A percentile compares a stretch with the other conserved stretches of the same genome.
phyloP scores from a whole-genome alignment of 2,329 filamentous ascomycete genomes.

The Cryphonectria nitschkei region DNA sequence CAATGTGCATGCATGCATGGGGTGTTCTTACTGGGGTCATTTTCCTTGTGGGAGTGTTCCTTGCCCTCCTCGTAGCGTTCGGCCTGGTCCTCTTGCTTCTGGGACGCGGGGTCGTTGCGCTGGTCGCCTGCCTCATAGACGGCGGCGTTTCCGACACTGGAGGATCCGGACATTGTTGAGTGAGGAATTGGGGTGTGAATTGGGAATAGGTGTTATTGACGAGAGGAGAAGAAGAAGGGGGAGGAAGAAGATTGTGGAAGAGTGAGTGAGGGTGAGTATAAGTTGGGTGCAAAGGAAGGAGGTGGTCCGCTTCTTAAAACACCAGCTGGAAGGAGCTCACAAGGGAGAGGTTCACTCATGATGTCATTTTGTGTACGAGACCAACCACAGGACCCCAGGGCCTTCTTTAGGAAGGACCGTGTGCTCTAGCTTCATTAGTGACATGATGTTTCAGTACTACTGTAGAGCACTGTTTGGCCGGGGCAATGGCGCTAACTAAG shows the following conservation, averaged over 20 bases:
- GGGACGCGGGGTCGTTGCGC: constrained; percentile 61
- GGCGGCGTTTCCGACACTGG: constrained; percentile 66
- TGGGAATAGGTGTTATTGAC: background rate
- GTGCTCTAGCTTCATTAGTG: background rate
- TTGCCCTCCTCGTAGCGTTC: constrained; percentile 74
- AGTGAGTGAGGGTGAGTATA: background rate
- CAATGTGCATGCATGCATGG: background rate
- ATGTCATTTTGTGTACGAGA: background rate
- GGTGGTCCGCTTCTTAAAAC: no score
- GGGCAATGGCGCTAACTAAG: no score
- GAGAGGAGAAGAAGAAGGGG: no score
- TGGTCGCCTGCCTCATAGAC: constrained; percentile 81
- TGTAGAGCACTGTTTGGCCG: no score
- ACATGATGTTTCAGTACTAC: background rate
- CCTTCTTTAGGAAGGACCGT: no score
- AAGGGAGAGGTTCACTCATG: background rate
- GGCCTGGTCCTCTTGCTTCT: constrained; percentile 46
- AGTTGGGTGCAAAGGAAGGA: background rate
- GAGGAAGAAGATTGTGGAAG: background rate
- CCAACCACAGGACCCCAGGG: no score
- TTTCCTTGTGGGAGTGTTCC: constrained; percentile 66
- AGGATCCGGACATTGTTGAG: constrained; percentile 46
- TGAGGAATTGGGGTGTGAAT: background rate
- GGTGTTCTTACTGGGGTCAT: constrained; percentile 70
- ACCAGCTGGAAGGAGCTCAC: background rate